Conservation (phyloP, 768 basidiomycete species). For the Russula sp. region DNA sequence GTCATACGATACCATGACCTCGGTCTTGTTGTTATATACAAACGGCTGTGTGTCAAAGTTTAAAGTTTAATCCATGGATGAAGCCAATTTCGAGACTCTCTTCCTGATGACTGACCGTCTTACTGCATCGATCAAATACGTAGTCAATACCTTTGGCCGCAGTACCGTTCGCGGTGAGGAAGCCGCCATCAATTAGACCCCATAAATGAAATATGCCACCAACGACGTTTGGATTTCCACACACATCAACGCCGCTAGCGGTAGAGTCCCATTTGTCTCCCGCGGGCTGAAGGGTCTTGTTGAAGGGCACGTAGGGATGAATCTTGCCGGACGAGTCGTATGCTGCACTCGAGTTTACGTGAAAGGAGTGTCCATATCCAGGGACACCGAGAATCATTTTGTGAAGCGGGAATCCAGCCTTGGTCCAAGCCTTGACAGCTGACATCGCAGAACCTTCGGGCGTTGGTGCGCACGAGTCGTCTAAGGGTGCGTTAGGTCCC, state of each 20-base stretch:
- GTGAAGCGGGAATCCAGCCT: conserved; percentile 71
- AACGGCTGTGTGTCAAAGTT: conserved; percentile 33
- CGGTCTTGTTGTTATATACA: conserved; percentile 34
- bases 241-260: conserved; percentile 47
- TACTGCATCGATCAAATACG: conserved; percentile 41
- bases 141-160: conserved; percentile 47
- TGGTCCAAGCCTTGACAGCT: conserved; percentile 71
- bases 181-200: conserved; percentile 54
- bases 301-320: conserved; percentile 25
- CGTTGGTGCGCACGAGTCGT: conserved; percentile 67
- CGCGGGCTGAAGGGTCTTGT: conserved; percentile 22
- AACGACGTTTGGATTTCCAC: conserved; percentile 51
- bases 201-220: conserved; percentile 58
- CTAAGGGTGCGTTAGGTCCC: conserved; percentile 86
- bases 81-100: neutral
- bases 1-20: conserved; percentile 40
- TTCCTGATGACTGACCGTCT: conserved; percentile 32
- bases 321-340: conserved; percentile 32
- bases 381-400: conserved; percentile 85
- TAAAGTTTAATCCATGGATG: neutral
- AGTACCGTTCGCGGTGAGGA: conserved; percentile 45
- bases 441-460: conserved; percentile 73
- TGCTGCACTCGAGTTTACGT: conserved; percentile 40
- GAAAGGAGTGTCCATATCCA: conserved; percentile 75
- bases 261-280: conserved; percentile 51